Percentiles rank a stretch among this genome's conserved stretches.
phyloP scores from a whole-genome alignment of 768 basidiomycete species.

The Naganishia kalamii region DNA sequence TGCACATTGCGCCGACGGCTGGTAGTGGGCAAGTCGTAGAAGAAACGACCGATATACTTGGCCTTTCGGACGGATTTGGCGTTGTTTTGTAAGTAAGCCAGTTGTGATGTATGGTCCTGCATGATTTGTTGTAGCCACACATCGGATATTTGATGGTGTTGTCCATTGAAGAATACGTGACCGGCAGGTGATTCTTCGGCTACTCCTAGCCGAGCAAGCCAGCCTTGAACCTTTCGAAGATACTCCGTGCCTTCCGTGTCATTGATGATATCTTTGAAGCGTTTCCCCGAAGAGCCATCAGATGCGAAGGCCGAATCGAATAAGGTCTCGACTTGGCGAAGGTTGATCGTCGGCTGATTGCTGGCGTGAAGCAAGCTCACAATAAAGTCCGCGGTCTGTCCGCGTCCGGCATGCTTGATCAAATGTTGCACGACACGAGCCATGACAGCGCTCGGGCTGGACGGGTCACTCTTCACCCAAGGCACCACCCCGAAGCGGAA shows the following conservation, averaged over 20 bases:
- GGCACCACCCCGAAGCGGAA: constrained; percentile 84
- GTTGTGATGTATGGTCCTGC: constrained; percentile 20
- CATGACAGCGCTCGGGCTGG: constrained; percentile 52
- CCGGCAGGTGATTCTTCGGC: constrained; percentile 49
- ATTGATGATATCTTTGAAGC: constrained; percentile 36
- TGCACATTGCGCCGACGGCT: constrained; percentile 65
- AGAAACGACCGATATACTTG: constrained; percentile 61
- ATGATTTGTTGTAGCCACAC: constrained; percentile 22
- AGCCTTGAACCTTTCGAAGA: constrained; percentile 20
- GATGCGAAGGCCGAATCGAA: constrained; percentile 24
- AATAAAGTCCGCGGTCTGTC: constrained; percentile 60
- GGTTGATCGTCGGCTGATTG: not conserved
- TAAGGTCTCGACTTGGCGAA: not conserved
- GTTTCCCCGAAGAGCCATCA: constrained; percentile 15
- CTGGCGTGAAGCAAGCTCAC: not conserved
- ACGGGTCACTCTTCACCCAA: constrained; percentile 50
- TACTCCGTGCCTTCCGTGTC: constrained; percentile 28
- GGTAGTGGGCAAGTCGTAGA: constrained; percentile 80
- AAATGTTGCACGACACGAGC: constrained; percentile 67
- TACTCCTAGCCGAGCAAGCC: constrained; percentile 10
- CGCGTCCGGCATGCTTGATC: constrained; percentile 59
- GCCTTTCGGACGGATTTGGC: not conserved
- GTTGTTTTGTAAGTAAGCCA: constrained; percentile 10
- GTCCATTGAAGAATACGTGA: constrained; percentile 84
- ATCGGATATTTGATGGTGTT: constrained; percentile 33